phyloP scores from a whole-genome alignment of 2,329 filamentous ascomycete species.

The Beauveria rudraprayagi region DNA sequence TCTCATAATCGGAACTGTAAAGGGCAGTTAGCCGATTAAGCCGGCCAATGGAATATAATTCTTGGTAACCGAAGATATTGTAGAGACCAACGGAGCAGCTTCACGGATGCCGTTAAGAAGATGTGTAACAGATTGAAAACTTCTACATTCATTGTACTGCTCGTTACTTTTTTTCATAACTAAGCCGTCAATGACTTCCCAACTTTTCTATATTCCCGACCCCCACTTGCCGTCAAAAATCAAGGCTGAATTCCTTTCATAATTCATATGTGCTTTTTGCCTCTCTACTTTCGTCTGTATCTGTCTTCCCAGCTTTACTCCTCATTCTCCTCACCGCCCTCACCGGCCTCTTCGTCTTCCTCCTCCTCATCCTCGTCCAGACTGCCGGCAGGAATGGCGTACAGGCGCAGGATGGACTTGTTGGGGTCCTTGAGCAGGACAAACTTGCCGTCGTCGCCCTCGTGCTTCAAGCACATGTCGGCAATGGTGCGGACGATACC shows the following conservation, averaged over 20 bases:
- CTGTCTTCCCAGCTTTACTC: conserved; percentile 17
- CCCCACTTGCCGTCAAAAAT: background rate
- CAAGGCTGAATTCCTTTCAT: conserved; percentile 9
- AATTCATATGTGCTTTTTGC: conserved; percentile 7
- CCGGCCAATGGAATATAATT: background rate
- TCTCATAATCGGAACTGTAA: too few species aligned
- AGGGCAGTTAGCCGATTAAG: too few species aligned
- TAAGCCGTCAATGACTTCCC: conserved; percentile 3
- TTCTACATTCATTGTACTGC: conserved; percentile 5
- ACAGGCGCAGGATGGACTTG: conserved; percentile 88
- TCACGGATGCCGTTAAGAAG: background rate
- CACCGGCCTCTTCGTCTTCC: conserved; percentile 44
- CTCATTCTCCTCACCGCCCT: conserved; percentile 31
- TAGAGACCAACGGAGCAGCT: background rate
- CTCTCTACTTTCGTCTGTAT: conserved; percentile 12
- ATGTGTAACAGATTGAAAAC: background rate
- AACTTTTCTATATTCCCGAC: conserved; percentile 7
- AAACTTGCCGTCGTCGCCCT: conserved; percentile 70
- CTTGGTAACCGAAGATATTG: too few species aligned
- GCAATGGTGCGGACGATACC: conserved; percentile 97
- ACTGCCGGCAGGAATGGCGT: conserved; percentile 78
- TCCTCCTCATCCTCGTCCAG: conserved; percentile 88
- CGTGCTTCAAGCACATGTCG: conserved; percentile 67
- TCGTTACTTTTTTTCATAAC: background rate
- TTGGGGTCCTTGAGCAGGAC: conserved; percentile 87